These are phyloP conservation scores for Auxenochlorella protothecoides DNA, from an alignment of 139 green algal genomes.

Conservation along the genomic window DNA sequence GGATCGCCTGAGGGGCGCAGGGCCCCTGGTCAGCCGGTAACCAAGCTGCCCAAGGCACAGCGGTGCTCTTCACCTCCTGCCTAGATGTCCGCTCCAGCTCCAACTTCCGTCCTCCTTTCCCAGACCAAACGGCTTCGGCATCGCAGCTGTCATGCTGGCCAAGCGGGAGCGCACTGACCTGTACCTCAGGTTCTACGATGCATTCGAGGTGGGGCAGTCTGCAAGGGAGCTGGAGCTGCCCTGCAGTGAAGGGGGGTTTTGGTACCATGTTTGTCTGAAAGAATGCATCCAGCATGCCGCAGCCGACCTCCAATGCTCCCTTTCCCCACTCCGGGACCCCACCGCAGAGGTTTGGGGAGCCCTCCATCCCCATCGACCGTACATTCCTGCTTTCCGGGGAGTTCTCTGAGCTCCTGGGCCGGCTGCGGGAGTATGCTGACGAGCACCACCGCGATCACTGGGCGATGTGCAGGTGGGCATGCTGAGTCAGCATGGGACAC, in stretches of 20 bases:
- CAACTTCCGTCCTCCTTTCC: too few relatives aligned
- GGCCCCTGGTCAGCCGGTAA: neutral
- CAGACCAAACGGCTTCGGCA: constrained; percentile 66
- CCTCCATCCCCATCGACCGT: constrained; percentile 17
- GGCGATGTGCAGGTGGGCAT: constrained; percentile 7
- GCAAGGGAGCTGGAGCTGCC: neutral
- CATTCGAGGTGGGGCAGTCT: constrained; percentile 32
- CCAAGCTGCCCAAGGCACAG: neutral
- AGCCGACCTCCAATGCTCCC: too few relatives aligned
- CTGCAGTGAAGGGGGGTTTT: too few relatives aligned
- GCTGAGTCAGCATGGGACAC: neutral
- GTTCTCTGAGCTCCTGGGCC: constrained; percentile 42
- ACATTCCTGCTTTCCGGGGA: constrained; percentile 21
- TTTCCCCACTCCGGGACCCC: too few relatives aligned
- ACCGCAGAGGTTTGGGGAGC: neutral
- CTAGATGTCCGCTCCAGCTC: neutral
- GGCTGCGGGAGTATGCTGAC: constrained; percentile 34
- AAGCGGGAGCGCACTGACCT: constrained; percentile 30
- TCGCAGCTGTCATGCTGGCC: constrained; percentile 70
- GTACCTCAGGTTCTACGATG: constrained; percentile 59
- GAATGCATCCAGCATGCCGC: too few relatives aligned
- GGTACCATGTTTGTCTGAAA: too few relatives aligned
- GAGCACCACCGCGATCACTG: constrained; percentile 57
- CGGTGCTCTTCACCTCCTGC: neutral
- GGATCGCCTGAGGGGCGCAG: neutral